Percentiles rank a stretch among this genome's conserved stretches.
phyloP scores from a whole-genome alignment of 371 early-diverging fungal species.

The Nematocida displodere region DNA sequence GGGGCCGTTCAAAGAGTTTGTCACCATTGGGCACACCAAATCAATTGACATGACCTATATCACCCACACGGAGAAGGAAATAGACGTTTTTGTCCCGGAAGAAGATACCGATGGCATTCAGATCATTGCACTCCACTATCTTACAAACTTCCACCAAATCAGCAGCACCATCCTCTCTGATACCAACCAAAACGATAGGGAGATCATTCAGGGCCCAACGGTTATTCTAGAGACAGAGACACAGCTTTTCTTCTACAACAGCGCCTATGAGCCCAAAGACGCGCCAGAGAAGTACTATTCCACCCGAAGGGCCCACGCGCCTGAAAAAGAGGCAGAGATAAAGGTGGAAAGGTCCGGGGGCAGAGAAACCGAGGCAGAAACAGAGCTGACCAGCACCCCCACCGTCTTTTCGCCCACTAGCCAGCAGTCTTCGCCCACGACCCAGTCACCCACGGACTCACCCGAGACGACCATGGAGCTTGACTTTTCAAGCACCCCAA shows the following conservation, averaged over 20 bases:
- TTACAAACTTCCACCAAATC: not conserved
- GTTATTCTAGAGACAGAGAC: constrained; percentile 10
- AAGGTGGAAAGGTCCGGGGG: too few species aligned
- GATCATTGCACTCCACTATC: not conserved
- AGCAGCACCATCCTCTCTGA: constrained; percentile 7
- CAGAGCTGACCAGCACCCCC: too few species aligned
- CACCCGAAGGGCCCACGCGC: too few species aligned
- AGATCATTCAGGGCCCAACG: constrained; percentile 38
- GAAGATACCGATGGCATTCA: constrained; percentile 26
- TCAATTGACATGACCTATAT: constrained; percentile 23
- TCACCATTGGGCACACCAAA: constrained; percentile 10
- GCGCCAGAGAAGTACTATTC: not conserved
- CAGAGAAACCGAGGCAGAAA: too few species aligned
- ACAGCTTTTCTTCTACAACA: not conserved
- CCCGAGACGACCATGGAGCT: too few species aligned
- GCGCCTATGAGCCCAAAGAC: not conserved
- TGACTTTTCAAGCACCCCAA: too few species aligned
- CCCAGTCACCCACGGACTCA: too few species aligned
- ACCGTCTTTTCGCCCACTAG: too few species aligned
- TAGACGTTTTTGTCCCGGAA: not conserved
- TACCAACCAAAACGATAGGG: constrained; percentile 15
- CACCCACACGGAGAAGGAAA: not conserved
- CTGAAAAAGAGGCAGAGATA: too few species aligned
- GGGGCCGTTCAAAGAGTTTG: constrained; percentile 1
- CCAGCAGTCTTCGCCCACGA: too few species aligned